Evolutionary conservation across 192 early-diverging fungal genomes (phyloP).

Genomic region (Coemansia guatemalensis): DNA sequence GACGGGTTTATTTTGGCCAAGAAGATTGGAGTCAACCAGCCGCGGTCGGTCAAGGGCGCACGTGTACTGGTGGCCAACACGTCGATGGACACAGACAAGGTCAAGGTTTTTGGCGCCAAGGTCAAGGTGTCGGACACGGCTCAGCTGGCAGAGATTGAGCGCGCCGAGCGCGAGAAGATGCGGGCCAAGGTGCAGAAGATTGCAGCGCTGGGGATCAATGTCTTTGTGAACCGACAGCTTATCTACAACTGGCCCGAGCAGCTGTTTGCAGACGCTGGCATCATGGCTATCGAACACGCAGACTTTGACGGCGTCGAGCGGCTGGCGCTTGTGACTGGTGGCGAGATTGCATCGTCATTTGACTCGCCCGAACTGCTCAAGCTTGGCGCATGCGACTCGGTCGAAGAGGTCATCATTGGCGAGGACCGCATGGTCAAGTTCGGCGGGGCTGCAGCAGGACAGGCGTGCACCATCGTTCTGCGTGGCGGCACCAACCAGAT

Average conservation of each 20-base stretch:
- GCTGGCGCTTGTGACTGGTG: conserved; percentile 94
- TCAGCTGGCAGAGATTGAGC: conserved; percentile 97
- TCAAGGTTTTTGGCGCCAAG: conserved; percentile 98
- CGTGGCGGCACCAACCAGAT: conserved; percentile 94
- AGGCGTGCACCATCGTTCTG: conserved; percentile 97
- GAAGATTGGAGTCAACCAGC: conserved; percentile 98
- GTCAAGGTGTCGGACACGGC: conserved; percentile 95
- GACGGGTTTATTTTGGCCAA: conserved; percentile 98
- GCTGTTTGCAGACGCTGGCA: conserved; percentile 95
- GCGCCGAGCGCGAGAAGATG: conserved; percentile 99
- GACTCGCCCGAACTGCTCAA: conserved; percentile 96
- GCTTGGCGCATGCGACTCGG: conserved; percentile 91
- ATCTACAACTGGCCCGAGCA: conserved; percentile 99
- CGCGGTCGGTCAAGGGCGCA: conserved; percentile 93
- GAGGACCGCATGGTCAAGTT: conserved; percentile 99
- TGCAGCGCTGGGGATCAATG: conserved; percentile 95
- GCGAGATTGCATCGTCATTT: conserved; percentile 98
- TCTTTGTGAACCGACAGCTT: conserved; percentile 99
- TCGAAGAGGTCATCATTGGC: conserved; percentile 99
- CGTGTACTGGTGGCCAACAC: conserved; percentile 98
- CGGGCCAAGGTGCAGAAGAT: conserved; percentile 98
- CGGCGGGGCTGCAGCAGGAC: conserved; percentile 89
- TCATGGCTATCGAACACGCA: conserved; percentile 97
- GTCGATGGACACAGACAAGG: conserved; percentile 99
- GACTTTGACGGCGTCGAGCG: conserved; percentile 99